Evolutionary conservation across 495 filamentous ascomycete genomes (phyloP).

Genomic region (Bacidia gigantensis): DNA sequence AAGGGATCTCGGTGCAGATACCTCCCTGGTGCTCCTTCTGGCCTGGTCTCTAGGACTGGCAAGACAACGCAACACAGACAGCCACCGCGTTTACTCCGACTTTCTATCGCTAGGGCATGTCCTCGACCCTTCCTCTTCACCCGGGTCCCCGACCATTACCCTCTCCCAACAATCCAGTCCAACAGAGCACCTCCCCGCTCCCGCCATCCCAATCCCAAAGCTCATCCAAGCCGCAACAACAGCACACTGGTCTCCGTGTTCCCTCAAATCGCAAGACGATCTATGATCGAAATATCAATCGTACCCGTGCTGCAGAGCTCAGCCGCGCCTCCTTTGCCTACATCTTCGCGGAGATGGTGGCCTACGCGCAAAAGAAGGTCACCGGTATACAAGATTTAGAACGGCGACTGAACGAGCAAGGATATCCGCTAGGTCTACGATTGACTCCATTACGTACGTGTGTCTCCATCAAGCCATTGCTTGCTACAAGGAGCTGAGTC

Average conservation of each 20-base stretch:
- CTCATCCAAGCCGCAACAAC: conserved; percentile 19
- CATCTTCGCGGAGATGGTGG: conserved; percentile 92
- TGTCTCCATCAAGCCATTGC: conserved; percentile 60
- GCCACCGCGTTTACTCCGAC: neutral
- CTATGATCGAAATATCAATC: conserved; percentile 89
- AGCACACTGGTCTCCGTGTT: conserved; percentile 62
- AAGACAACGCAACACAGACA: too few relatives aligned
- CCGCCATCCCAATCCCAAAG: neutral
- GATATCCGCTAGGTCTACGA: conserved; percentile 85
- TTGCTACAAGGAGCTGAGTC: conserved; percentile 16
- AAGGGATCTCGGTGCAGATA: too few relatives aligned
- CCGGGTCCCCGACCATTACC: conserved; percentile 7
- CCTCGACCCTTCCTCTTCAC: conserved; percentile 6
- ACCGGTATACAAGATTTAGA: conserved; percentile 89
- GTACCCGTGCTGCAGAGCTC: conserved; percentile 70
- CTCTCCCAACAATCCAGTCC: conserved; percentile 5
- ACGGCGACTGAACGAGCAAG: conserved; percentile 89
- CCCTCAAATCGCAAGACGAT: conserved; percentile 95
- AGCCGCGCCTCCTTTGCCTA: conserved; percentile 91
- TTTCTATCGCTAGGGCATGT: neutral
- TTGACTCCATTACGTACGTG: conserved; percentile 61
- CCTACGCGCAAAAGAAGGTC: conserved; percentile 80
- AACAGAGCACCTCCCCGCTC: conserved; percentile 7
- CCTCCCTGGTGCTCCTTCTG: too few relatives aligned
- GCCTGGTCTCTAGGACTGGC: too few relatives aligned